Evolutionary conservation across 2,329 filamentous ascomycete genomes (phyloP), one percentile per base, ranked within the genome.

Genomic region (Tolypocladium sp.): DNA sequence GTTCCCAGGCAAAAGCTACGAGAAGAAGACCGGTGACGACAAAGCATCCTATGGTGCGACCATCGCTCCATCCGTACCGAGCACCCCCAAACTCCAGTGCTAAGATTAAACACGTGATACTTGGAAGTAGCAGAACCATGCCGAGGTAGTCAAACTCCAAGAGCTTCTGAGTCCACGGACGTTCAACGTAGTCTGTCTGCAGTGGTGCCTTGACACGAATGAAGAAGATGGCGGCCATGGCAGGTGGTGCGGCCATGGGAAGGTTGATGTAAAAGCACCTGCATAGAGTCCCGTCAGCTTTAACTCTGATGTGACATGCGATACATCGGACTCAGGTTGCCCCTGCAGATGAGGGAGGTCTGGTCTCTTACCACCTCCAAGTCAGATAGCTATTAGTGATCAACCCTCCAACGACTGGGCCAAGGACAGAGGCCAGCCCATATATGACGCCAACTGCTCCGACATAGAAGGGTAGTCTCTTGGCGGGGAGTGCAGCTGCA

Each of bases 221-320:
- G 41, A 57, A 57, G 41, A 57, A 49, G 41, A 57, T n/a, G 20
- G 41, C 35, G 40, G 55, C 42, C 12, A 57, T 35, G 15, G 55
- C 55, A 10, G 55, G 55, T 8, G 55, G 55, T 17, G 41, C 55
- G 13, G 55, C 55, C 10, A 57, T 7, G 0, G 55, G 55, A 35
- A 57, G 55, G 20, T 57, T 57, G 30, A 57, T 57, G 7, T 57
- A 57, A 41, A 57, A 57, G 20, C 55, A 57, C 55, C 55, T 57
- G 30, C 22, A 17, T 30, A 10, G 10, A 2, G 5, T 8, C 5
- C 15, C 2, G 41, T 57, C n/a, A 57, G 55, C 30, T 15, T n/a
- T 30, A 3, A 4, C 40, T 35, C 41, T 44, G 4, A 49, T 22
- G 10, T 49, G 12, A 25, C 44, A 2, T 7, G 12, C 4, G 22